phyloP scores from a whole-genome alignment of 2,329 filamentous ascomycete species.

The Xylariales sp. region DNA sequence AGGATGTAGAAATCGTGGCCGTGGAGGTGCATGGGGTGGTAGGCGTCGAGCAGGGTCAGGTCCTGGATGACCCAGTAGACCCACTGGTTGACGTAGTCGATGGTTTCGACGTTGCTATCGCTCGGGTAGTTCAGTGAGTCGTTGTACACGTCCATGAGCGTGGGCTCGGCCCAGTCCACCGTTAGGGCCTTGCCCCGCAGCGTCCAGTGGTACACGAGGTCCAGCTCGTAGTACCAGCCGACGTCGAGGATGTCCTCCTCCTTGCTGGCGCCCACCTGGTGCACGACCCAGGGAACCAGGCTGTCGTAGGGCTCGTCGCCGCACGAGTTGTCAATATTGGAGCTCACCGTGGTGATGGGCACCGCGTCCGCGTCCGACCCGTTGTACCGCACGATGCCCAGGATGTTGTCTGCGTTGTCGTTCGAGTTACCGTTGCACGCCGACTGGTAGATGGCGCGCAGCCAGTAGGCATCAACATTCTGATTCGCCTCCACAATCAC shows the following conservation, averaged over 20 bases:
- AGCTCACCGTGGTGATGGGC: conserved; percentile 11
- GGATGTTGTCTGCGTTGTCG: conserved; percentile 31
- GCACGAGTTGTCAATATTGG: conserved; percentile 20
- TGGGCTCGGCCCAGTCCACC: conserved; percentile 43
- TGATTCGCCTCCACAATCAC: conserved; percentile 38
- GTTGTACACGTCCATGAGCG: conserved; percentile 25
- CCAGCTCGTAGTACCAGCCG: conserved; percentile 6
- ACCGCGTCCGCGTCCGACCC: conserved; percentile 11
- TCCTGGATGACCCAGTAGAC: conserved; percentile 26
- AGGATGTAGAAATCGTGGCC: conserved; percentile 37
- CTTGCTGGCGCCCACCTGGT: conserved; percentile 23
- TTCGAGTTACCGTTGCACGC: conserved; percentile 36
- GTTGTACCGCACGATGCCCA: conserved; percentile 42
- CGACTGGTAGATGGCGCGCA: conserved; percentile 38
- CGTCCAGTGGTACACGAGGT: conserved; percentile 37
- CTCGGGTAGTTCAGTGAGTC: conserved; percentile 18
- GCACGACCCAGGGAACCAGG: conserved; percentile 25
- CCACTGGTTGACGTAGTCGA: conserved; percentile 23
- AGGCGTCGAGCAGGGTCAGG: conserved; percentile 6
- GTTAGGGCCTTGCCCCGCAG: conserved; percentile 40
- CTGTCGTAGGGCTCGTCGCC: conserved; percentile 28
- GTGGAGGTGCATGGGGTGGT: no score
- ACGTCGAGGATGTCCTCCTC: conserved; percentile 15
- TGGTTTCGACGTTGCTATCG: conserved; percentile 20
- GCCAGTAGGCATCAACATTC: conserved; percentile 38